Evolutionary conservation across 2,329 filamentous ascomycete species (phyloP).

Genomic region (Cordyceps cateniannulata): DNA sequence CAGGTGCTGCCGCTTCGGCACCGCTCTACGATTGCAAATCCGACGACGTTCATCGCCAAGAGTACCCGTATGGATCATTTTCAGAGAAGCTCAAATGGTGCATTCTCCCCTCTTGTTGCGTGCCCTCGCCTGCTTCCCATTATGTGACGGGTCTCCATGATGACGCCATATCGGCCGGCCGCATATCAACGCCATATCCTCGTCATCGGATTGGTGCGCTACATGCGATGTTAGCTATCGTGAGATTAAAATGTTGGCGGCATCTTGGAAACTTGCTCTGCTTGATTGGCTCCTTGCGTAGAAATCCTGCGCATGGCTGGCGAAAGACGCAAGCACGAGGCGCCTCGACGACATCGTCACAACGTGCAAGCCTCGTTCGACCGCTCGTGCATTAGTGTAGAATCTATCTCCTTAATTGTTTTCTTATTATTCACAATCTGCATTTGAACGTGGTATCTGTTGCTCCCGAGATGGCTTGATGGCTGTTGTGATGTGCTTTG

Average conservation of each 20-base stretch:
- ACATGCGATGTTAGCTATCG: too few relatives aligned
- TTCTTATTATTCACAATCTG: neutral
- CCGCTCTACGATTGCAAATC: neutral
- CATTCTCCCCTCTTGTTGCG: neutral
- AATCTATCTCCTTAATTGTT: neutral
- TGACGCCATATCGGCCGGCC: neutral
- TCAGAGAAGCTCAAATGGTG: neutral
- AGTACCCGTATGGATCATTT: neutral
- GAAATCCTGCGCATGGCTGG: neutral
- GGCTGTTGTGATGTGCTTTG: constrained; percentile 2
- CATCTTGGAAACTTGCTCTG: neutral
- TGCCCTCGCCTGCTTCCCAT: constrained; percentile 13
- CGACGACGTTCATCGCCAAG: neutral
- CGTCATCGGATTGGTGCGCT: neutral
- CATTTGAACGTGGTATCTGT: neutral
- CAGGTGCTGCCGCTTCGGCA: neutral
- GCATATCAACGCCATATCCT: neutral
- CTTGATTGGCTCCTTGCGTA: neutral
- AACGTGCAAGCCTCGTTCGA: neutral
- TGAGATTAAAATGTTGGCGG: too few relatives aligned
- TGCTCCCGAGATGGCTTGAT: neutral
- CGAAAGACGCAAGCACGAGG: neutral
- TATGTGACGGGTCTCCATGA: neutral
- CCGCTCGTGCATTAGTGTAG: neutral
- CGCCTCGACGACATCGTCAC: neutral